phyloP scores from a whole-genome alignment of 2,329 filamentous ascomycete genomes.

The Clarireedia homoeocarpa region DNA sequence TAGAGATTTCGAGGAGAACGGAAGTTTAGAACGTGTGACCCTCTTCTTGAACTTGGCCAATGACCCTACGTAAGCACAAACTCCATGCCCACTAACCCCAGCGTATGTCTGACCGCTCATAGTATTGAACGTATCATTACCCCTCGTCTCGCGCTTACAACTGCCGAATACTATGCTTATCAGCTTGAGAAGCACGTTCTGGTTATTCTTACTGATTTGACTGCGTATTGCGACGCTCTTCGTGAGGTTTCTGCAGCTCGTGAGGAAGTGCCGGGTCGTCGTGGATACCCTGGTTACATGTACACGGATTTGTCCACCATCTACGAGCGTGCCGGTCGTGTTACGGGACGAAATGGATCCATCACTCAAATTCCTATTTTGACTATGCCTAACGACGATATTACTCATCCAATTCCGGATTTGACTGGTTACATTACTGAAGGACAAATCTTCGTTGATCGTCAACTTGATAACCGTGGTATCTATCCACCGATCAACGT shows the following conservation, averaged over 20 bases:
- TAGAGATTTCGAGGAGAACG: constrained; percentile 97
- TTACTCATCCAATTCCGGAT: constrained; percentile 97
- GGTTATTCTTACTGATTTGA: constrained; percentile 96
- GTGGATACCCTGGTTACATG: constrained; percentile 99
- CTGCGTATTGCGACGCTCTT: constrained; percentile 96
- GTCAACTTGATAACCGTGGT: constrained; percentile 89
- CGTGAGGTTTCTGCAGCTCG: constrained; percentile 96
- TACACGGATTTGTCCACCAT: constrained; percentile 99
- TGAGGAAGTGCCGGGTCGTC: constrained; percentile 97
- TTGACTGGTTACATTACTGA: constrained; percentile 98
- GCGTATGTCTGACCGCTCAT: constrained; percentile 15
- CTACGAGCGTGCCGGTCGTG: constrained; percentile 97
- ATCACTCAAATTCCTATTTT: constrained; percentile 98
- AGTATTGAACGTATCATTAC: constrained; percentile 99
- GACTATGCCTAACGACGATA: constrained; percentile 99
- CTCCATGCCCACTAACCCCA: too few species aligned
- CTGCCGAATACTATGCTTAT: constrained; percentile 99
- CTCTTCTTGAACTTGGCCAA: constrained; percentile 99
- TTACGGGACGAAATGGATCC: constrained; percentile 91
- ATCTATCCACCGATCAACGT: constrained; percentile 99
- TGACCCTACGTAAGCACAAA: constrained; percentile 75
- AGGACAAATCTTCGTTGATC: constrained; percentile 96
- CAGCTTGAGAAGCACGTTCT: constrained; percentile 99
- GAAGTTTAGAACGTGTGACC: constrained; percentile 92
- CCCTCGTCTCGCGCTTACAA: constrained; percentile 93